phyloP scores from a whole-genome alignment of 371 early-diverging fungal genomes.

The Lichtheimia corymbifera region DNA sequence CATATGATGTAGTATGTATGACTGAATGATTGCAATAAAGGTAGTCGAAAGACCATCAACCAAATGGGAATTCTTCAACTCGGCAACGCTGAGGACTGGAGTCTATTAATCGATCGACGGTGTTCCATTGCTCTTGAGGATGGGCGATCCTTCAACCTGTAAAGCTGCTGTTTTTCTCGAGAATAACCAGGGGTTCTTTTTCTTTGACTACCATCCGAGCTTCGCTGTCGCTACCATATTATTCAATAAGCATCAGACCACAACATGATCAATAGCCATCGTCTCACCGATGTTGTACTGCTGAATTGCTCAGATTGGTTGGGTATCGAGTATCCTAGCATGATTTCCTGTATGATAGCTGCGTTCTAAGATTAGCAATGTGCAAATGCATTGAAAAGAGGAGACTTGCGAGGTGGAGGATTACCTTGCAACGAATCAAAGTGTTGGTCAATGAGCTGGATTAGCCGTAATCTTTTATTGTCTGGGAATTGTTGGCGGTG shows the following conservation, averaged over 20 bases:
- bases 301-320: neutral
- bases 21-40: too few species aligned
- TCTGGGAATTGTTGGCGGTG: neutral
- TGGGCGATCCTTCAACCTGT: neutral
- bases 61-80: neutral
- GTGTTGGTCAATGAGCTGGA: neutral
- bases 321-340: neutral
- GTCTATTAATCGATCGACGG: neutral
- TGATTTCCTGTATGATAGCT: neutral
- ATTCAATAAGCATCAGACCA: neutral
- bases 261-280: neutral
- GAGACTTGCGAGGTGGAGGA: neutral
- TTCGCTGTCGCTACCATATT: neutral
- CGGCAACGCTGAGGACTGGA: neutral
- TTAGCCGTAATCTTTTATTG: neutral
- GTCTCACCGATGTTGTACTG: neutral
- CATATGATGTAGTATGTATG: too few species aligned
- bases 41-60: too few species aligned
- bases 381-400: neutral
- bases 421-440: slow-evolving; percentile 6
- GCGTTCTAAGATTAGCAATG: neutral
- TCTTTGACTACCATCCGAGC: neutral
- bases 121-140: neutral
- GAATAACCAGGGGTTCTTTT: neutral
- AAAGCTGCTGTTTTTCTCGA: neutral